phyloP scores from a whole-genome alignment of 352 stramenopile genomes.

The Globisporangium mamillatum region DNA sequence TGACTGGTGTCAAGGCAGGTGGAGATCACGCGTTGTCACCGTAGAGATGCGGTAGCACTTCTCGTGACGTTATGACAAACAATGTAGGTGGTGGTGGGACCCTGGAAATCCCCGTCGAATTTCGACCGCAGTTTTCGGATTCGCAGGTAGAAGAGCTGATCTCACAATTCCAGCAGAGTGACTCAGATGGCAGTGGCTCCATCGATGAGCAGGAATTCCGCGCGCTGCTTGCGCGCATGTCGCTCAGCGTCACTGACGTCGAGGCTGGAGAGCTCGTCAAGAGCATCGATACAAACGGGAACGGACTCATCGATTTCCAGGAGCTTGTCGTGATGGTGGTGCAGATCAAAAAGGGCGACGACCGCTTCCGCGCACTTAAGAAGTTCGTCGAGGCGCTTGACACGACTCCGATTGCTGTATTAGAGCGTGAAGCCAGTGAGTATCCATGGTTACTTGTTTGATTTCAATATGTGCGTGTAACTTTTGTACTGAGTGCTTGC shows the following conservation, averaged over 20 bases:
- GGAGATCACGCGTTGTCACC: background rate
- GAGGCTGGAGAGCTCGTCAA: conserved; percentile 49
- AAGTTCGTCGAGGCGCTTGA: conserved; percentile 52
- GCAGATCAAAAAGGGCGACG: conserved; percentile 52
- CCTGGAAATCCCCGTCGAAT: conserved; percentile 41
- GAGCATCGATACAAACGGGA: conserved; percentile 55
- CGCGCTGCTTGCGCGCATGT: conserved; percentile 49
- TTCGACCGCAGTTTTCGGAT: conserved; percentile 39
- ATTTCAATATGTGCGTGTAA: background rate
- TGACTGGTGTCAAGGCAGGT: background rate
- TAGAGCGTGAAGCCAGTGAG: conserved; percentile 55
- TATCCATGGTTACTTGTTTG: background rate
- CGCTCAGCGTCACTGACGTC: conserved; percentile 38
- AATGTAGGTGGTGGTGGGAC: background rate
- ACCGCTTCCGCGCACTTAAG: conserved; percentile 37
- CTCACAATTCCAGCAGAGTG: conserved; percentile 56
- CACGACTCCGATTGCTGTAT: conserved; percentile 53
- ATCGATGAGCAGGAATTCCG: conserved; percentile 70
- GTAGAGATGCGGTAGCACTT: background rate
- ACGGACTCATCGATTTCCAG: conserved; percentile 58
- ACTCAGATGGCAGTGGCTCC: conserved; percentile 47
- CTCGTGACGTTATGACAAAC: conserved; percentile 7
- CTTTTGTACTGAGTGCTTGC: background rate
- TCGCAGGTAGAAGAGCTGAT: conserved; percentile 56
- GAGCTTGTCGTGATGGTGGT: conserved; percentile 61